These are phyloP conservation scores for Euphorbia schlechtendalii DNA, from an alignment of 441 rosid genomes.

Conservation along the genomic window DNA sequence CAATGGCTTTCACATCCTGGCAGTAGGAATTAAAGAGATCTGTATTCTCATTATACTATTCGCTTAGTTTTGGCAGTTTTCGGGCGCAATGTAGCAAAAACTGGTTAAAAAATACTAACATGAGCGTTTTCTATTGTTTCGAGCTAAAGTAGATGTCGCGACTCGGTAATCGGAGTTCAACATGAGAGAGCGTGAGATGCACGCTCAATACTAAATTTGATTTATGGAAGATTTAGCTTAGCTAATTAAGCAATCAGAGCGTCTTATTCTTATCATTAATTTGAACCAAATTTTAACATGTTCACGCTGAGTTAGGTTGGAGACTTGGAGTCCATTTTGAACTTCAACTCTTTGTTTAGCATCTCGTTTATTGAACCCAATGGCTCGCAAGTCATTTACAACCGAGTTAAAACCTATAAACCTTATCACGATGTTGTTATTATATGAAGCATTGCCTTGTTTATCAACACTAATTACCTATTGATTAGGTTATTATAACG, in stretches of 20 bases:
- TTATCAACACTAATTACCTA: too few relatives aligned
- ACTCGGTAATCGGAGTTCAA: not conserved
- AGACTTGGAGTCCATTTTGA: too few relatives aligned
- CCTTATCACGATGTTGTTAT: not conserved
- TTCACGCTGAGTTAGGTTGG: too few relatives aligned
- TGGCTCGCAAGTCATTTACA: too few relatives aligned
- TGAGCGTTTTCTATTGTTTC: not conserved
- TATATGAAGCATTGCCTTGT: too few relatives aligned
- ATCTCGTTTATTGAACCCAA: too few relatives aligned
- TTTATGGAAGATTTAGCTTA: not conserved
- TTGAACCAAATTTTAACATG: too few relatives aligned
- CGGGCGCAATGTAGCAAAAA: constrained; percentile 2
- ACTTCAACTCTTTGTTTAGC: too few relatives aligned
- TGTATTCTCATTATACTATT: too few relatives aligned
- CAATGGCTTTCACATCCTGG: not conserved
- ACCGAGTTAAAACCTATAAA: not conserved
- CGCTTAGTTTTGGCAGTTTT: not conserved
- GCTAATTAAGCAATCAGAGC: too few relatives aligned
- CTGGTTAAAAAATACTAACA: constrained; percentile 2
- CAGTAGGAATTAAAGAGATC: not conserved
- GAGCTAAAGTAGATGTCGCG: not conserved
- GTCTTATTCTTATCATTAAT: too few relatives aligned
- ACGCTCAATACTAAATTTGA: not conserved
- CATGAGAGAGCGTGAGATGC: too few relatives aligned
- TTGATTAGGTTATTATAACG: not conserved